A percentile compares a stretch with the other conserved stretches of the same genome.
Conservation (phyloP, 2,329 filamentous ascomycete genomes). For the Penicillium italicum region DNA sequence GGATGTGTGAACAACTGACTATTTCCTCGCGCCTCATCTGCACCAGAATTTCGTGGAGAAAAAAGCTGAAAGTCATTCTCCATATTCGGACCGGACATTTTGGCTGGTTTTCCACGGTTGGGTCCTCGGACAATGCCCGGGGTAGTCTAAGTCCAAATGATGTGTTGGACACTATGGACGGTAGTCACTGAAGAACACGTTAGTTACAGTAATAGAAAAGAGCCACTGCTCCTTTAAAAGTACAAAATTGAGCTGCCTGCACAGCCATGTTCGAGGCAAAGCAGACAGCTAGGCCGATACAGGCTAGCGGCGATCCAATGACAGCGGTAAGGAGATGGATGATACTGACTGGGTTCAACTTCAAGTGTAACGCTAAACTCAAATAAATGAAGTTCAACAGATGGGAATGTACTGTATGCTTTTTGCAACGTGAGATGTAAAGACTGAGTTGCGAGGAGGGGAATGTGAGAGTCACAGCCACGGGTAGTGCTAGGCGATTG, state of each 20-base stretch:
- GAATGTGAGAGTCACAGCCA: conserved; percentile 8
- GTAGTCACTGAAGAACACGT: conserved; percentile 9
- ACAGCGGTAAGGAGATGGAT: background rate
- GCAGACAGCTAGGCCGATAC: background rate
- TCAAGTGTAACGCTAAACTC: background rate
- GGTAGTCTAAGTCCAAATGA: background rate
- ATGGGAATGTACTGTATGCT: background rate
- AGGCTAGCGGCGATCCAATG: conserved; percentile 1
- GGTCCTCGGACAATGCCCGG: conserved; percentile 3
- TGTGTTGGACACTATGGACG: background rate
- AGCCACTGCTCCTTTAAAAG: background rate
- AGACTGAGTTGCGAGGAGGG: conserved; percentile 4
- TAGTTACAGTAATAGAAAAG: background rate
- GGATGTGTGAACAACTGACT: conserved; percentile 15
- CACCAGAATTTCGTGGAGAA: conserved; percentile 23
- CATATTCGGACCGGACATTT: conserved; percentile 26
- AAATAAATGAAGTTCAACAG: background rate
- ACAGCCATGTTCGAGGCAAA: background rate
- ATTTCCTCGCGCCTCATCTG: conserved; percentile 18
- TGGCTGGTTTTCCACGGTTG: conserved; percentile 15
- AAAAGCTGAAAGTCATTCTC: conserved; percentile 36
- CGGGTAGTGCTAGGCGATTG: conserved; percentile 7
- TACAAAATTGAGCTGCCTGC: conserved; percentile 1
- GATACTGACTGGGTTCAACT: conserved; percentile 11
- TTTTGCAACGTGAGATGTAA: background rate